A percentile compares a stretch with the other conserved stretches of the same genome.
phyloP scores from a whole-genome alignment of 1,139 yeast genomes.

The Blastobotrys aristatus region DNA sequence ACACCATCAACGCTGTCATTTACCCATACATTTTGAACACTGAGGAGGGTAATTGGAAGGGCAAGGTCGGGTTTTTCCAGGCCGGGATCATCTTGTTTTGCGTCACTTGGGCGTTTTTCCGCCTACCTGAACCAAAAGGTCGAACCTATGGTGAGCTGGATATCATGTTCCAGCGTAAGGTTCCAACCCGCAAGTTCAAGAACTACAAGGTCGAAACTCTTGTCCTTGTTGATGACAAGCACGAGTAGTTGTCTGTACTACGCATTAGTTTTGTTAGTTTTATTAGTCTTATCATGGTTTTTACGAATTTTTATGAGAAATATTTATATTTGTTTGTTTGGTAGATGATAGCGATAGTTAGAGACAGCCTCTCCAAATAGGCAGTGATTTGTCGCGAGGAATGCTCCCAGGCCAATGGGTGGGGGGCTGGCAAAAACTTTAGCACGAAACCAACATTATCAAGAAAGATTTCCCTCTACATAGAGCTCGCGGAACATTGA shows the following conservation, averaged over 20 bases:
- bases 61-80: conserved; percentile 47
- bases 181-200: conserved; percentile 20
- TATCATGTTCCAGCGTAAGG: conserved; percentile 22
- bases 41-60: conserved; percentile 52
- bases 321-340: no score
- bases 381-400: no score
- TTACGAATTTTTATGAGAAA: no score
- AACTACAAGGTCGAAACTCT: conserved; percentile 1
- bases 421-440: no score
- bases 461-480: no score
- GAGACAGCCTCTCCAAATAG: no score
- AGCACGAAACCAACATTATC: no score
- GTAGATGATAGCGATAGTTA: no score
- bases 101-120: conserved; percentile 44
- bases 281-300: not conserved
- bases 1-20: conserved; percentile 41
- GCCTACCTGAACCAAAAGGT: conserved; percentile 54
- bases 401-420: no score
- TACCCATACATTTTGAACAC: conserved; percentile 55
- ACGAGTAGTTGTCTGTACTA: no score
- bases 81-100: conserved; percentile 40
- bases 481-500: no score
- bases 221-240: not conserved
- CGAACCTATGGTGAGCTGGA: conserved; percentile 60
- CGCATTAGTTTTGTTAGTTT: not conserved